Evolutionary conservation across 2,329 filamentous ascomycete genomes (phyloP).

Genomic region (Colletotrichum tropicale): DNA sequence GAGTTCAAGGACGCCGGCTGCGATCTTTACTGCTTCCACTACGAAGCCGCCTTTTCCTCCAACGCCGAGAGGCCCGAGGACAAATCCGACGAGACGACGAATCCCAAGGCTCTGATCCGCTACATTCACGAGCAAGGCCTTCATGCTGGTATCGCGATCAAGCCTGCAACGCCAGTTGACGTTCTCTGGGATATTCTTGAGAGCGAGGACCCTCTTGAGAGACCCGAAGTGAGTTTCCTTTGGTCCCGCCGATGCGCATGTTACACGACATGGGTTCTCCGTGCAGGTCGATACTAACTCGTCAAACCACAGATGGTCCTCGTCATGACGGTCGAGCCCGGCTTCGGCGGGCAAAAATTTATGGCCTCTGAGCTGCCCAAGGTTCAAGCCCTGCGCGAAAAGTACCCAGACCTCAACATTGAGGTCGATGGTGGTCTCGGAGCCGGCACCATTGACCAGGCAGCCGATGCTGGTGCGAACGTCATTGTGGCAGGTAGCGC

Average conservation of each 20-base stretch:
- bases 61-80: conserved; percentile 81
- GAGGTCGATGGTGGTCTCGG: conserved; percentile 95
- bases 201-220: conserved; percentile 71
- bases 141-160: conserved; percentile 93
- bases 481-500: conserved; percentile 97
- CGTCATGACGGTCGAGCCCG: conserved; percentile 97
- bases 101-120: conserved; percentile 81
- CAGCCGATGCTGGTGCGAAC: conserved; percentile 93
- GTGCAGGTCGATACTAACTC: background rate
- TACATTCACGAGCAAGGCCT: conserved; percentile 91
- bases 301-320: conserved; percentile 80
- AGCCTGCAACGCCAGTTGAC: conserved; percentile 88
- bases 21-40: conserved; percentile 99
- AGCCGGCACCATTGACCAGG: conserved; percentile 87
- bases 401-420: conserved; percentile 92
- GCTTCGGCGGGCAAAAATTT: conserved; percentile 98
- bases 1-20: conserved; percentile 94
- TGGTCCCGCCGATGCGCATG: conserved; percentile 5
- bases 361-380: conserved; percentile 97
- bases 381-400: conserved; percentile 79
- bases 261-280: background rate
- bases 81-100: conserved; percentile 73
- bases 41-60: conserved; percentile 91
- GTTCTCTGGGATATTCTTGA: conserved; percentile 92
- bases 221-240: conserved; percentile 77